Conservation (phyloP, 2,329 filamentous ascomycete species). For the Aspergillus pseudoterreus region DNA sequence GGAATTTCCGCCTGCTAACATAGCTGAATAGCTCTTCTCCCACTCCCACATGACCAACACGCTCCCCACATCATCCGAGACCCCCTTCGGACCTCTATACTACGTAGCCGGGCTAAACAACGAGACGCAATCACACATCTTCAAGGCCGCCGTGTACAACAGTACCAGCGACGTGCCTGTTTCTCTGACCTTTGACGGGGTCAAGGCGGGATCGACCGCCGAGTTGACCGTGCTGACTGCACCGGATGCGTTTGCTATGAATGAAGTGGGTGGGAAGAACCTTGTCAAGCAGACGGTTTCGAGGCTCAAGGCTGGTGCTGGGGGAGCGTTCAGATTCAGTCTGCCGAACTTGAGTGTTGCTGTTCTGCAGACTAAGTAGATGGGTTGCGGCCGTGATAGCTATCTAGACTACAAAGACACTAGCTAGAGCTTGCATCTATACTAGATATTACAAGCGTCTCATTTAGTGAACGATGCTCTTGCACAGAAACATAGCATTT, state of each 20-base stretch:
- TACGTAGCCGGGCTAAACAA: slow-evolving; percentile 43
- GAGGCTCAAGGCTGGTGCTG: slow-evolving; percentile 20
- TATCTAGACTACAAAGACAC: neutral
- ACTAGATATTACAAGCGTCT: neutral
- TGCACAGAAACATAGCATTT: no score
- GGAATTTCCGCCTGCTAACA: slow-evolving; percentile 7
- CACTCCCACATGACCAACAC: slow-evolving; percentile 44
- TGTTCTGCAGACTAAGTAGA: slow-evolving; percentile 19
- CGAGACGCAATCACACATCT: slow-evolving; percentile 34
- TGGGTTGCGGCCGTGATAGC: no score
- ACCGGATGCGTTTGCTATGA: slow-evolving; percentile 29
- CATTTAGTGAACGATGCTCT: no score
- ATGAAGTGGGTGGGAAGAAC: slow-evolving; percentile 23
- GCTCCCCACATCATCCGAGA: slow-evolving; percentile 38
- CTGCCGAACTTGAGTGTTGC: slow-evolving; percentile 26
- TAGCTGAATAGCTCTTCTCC: slow-evolving; percentile 38
- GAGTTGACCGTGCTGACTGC: slow-evolving; percentile 44
- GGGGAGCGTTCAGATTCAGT: slow-evolving; percentile 24
- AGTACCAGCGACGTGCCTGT: slow-evolving; percentile 38
- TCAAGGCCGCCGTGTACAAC: slow-evolving; percentile 50
- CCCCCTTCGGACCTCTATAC: slow-evolving; percentile 42
- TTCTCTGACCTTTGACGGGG: slow-evolving; percentile 34
- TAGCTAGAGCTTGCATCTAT: neutral
- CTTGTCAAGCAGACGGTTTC: slow-evolving; percentile 17
- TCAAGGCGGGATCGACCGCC: slow-evolving; percentile 27